Percentiles rank a stretch among this genome's conserved stretches.
Evolutionary conservation across 2,329 filamentous ascomycete species (phyloP).

Genomic region (Daldinia sp.): DNA sequence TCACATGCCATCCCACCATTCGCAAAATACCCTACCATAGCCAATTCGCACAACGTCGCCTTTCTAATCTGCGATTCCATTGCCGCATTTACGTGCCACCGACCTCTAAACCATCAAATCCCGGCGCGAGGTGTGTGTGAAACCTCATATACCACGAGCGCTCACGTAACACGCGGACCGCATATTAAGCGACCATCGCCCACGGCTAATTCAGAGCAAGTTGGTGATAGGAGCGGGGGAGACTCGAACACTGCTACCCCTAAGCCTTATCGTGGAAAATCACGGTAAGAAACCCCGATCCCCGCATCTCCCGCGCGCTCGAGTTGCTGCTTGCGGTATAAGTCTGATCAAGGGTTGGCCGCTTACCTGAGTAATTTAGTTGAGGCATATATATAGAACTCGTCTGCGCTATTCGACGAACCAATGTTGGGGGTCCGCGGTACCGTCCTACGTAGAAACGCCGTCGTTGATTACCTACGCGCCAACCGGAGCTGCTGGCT

Average conservation of each 20-base stretch:
- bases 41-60: neutral
- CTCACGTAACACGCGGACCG: neutral
- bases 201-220: neutral
- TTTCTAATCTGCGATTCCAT: neutral
- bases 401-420: neutral
- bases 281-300: neutral
- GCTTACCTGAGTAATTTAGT: neutral
- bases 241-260: neutral
- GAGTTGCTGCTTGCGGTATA: neutral
- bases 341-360: neutral
- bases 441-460: neutral
- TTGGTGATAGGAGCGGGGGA: neutral
- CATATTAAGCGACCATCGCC: neutral
- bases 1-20: neutral
- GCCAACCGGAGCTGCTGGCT: neutral
- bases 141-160: neutral
- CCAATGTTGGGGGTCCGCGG: neutral
- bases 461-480: neutral
- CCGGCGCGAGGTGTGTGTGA: neutral
- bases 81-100: neutral
- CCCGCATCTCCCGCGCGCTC: neutral
- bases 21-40: neutral
- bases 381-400: neutral
- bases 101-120: neutral
- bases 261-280: neutral